phyloP scores from a whole-genome alignment of 331 rosid species.

The Rosa hybrid region DNA sequence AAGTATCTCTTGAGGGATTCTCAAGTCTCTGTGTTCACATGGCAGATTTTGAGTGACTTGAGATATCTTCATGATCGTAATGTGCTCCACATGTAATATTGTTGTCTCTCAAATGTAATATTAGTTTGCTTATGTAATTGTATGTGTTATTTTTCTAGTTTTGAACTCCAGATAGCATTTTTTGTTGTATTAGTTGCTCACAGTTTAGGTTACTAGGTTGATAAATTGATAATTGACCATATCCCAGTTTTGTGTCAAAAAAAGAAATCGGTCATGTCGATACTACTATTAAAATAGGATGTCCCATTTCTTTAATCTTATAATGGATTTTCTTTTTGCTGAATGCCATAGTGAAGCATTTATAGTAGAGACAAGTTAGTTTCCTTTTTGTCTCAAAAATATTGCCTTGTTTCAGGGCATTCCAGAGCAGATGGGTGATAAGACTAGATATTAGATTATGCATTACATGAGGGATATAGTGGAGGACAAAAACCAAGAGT shows the following conservation, averaged over 20 bases:
- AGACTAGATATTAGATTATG: too few relatives aligned
- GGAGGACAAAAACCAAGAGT: too few relatives aligned
- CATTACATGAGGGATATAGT: too few relatives aligned
- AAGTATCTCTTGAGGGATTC: slow-evolving; percentile 67
- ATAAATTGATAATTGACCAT: background rate
- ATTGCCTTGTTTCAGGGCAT: too few relatives aligned
- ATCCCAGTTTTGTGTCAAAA: background rate
- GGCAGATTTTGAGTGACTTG: slow-evolving; percentile 82
- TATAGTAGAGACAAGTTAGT: too few relatives aligned
- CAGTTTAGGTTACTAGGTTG: background rate
- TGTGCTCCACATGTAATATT: slow-evolving; percentile 83
- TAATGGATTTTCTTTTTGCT: too few relatives aligned
- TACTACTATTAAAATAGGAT: background rate
- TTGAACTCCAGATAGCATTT: background rate
- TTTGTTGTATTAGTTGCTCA: background rate
- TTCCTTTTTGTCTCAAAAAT: too few relatives aligned
- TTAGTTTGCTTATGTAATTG: background rate
- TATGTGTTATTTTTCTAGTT: background rate
- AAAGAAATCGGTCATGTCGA: background rate
- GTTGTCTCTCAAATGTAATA: background rate
- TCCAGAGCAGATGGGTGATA: too few relatives aligned
- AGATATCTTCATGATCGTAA: slow-evolving; percentile 81
- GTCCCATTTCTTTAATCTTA: background rate
- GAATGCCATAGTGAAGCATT: too few relatives aligned
- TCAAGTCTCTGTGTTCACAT: slow-evolving; percentile 77